Evolutionary conservation across 345 rosid genomes (phyloP).

Genomic region (Acer saccharum): DNA sequence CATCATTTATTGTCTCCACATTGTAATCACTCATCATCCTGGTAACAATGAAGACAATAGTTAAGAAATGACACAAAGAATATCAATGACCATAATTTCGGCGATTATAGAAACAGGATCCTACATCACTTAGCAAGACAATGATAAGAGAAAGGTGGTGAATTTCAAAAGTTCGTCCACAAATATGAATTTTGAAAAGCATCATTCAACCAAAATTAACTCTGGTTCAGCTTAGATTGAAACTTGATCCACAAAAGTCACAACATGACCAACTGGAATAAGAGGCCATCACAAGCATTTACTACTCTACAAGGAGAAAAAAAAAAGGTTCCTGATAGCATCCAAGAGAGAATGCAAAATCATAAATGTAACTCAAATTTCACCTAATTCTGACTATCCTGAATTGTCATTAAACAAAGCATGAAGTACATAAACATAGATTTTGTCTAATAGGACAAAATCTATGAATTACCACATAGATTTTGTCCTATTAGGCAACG

Average conservation of each 20-base stretch:
- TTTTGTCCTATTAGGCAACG: neutral
- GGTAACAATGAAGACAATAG: conserved; percentile 27
- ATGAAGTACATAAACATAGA: neutral
- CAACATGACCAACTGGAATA: neutral
- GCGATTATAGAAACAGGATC: neutral
- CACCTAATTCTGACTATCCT: neutral
- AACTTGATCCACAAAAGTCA: neutral
- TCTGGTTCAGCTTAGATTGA: neutral
- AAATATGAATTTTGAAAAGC: neutral
- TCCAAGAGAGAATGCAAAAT: neutral
- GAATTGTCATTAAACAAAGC: neutral
- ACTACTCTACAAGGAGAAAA: neutral
- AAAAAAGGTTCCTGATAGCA: neutral
- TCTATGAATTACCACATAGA: neutral
- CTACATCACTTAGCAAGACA: neutral
- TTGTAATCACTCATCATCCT: conserved; percentile 86
- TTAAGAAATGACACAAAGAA: conserved; percentile 13
- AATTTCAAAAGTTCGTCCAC: neutral
- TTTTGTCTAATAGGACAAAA: too few relatives aligned
- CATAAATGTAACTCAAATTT: neutral
- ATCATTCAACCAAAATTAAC: neutral
- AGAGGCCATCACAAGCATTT: neutral
- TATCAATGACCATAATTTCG: conserved; percentile 2
- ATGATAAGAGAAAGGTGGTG: neutral
- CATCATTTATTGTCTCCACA: conserved; percentile 73